Conservation (phyloP, 2,329 filamentous ascomycete genomes). For the Hirsutella thompsonii region DNA sequence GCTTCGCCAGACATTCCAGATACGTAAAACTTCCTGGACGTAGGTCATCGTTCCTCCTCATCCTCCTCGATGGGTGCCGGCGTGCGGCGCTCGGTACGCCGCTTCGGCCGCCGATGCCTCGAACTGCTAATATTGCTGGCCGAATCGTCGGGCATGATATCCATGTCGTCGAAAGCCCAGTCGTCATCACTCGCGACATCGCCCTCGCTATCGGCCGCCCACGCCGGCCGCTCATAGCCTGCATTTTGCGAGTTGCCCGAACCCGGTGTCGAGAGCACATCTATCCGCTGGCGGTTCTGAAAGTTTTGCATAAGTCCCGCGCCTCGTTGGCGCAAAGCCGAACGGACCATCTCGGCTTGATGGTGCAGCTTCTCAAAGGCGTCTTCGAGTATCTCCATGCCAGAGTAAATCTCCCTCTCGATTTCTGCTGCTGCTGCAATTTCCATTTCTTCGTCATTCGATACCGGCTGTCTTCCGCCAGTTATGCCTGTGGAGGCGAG, state of each 20-base stretch:
- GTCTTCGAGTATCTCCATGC: constrained; percentile 91
- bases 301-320: constrained; percentile 59
- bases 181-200: constrained; percentile 44
- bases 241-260: constrained; percentile 33
- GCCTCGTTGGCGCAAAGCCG: constrained; percentile 65
- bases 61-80: constrained; percentile 66
- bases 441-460: constrained; percentile 87
- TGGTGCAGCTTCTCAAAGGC: constrained; percentile 86
- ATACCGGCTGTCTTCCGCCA: constrained; percentile 49
- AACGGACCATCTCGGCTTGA: constrained; percentile 69
- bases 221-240: constrained; percentile 29
- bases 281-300: constrained; percentile 45
- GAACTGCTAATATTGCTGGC: constrained; percentile 71
- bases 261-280: constrained; percentile 34
- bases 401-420: constrained; percentile 81
- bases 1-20: too few relatives aligned
- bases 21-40: background rate
- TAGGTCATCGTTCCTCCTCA: constrained; percentile 39
- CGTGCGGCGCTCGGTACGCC: constrained; percentile 55
- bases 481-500: constrained; percentile 33
- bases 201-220: constrained; percentile 26
- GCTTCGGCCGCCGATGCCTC: constrained; percentile 51
- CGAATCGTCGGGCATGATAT: constrained; percentile 64
- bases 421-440: constrained; percentile 83
- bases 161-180: constrained; percentile 43